A percentile compares a stretch with the other conserved stretches of the same genome.
phyloP scores from a whole-genome alignment of 495 filamentous ascomycete genomes.

The Neurospora cerealis region DNA sequence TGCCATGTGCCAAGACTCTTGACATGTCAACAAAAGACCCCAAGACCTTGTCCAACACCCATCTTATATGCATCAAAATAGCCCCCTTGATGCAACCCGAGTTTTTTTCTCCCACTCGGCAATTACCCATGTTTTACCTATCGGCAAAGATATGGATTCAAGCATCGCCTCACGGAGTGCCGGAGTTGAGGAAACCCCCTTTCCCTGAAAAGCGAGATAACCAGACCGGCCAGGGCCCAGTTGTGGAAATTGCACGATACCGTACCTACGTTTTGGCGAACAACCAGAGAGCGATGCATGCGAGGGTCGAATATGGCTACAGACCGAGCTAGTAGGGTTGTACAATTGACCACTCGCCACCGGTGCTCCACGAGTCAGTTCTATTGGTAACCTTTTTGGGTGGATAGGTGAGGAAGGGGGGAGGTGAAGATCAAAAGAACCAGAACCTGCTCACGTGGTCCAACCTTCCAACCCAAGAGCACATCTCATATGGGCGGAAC shows the following conservation, averaged over 20 bases:
- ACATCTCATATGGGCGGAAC: background rate
- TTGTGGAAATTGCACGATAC: background rate
- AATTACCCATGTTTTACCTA: background rate
- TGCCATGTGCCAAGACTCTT: background rate
- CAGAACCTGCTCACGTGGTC: background rate
- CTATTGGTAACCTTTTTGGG: background rate
- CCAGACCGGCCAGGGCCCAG: background rate
- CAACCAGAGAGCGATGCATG: background rate
- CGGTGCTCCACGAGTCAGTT: background rate
- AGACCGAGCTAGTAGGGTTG: background rate
- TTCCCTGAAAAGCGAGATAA: background rate
- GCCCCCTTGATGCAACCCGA: background rate
- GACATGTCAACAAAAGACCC: background rate
- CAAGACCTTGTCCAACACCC: background rate
- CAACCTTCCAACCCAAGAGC: background rate
- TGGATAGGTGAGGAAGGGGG: background rate
- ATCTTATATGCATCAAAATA: background rate
- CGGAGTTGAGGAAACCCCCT: background rate
- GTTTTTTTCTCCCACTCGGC: background rate
- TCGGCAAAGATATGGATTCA: background rate
- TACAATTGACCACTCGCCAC: background rate
- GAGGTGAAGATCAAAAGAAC: background rate
- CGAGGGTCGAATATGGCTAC: background rate
- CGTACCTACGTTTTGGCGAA: background rate
- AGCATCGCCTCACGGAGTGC: background rate